A percentile compares a stretch with the other conserved stretches of the same genome.
These are phyloP conservation scores for Ciborinia camelliae DNA, from an alignment of 2,329 filamentous ascomycete genomes.

Conservation along the genomic window DNA sequence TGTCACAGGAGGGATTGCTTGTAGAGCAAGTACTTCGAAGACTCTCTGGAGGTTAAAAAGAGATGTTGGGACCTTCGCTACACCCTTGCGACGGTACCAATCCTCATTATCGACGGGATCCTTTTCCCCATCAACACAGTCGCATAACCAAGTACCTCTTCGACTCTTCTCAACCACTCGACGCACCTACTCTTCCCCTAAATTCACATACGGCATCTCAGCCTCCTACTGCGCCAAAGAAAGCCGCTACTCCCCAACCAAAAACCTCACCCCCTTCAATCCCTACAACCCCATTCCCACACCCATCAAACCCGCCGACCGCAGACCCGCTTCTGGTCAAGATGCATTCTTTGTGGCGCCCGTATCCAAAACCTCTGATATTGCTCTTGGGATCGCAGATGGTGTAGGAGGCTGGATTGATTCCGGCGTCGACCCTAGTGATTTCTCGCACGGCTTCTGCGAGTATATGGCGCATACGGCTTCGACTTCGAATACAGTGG, in stretches of 20 bases:
- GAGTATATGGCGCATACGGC: conserved; percentile 84
- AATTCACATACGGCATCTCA: conserved; percentile 65
- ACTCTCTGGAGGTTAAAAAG: conserved; percentile 2
- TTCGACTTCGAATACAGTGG: conserved; percentile 36
- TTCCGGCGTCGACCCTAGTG: conserved; percentile 86
- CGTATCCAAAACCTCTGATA: conserved; percentile 59
- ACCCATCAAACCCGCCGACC: conserved; percentile 53
- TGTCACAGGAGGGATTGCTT: conserved; percentile 24
- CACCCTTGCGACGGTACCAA: conserved; percentile 11
- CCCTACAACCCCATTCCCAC: conserved; percentile 54
- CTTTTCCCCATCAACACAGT: background rate
- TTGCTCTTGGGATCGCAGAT: conserved; percentile 88
- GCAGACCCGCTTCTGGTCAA: conserved; percentile 77
- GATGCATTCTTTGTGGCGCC: conserved; percentile 92
- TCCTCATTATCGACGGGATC: background rate
- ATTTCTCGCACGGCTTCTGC: conserved; percentile 93
- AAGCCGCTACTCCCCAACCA: conserved; percentile 62
- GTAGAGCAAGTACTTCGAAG: conserved; percentile 23
- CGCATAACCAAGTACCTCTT: conserved; percentile 1
- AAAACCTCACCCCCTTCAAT: conserved; percentile 70
- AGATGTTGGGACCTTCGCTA: conserved; percentile 1
- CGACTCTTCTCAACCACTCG: conserved; percentile 29
- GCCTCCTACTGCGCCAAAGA: conserved; percentile 75
- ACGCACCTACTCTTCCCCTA: conserved; percentile 24
- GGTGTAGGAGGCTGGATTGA: conserved; percentile 95